Evolutionary conservation across 306 rosid genomes (phyloP), one percentile per base, ranked within the genome.

Genomic region (Spatholobus suberectus): DNA sequence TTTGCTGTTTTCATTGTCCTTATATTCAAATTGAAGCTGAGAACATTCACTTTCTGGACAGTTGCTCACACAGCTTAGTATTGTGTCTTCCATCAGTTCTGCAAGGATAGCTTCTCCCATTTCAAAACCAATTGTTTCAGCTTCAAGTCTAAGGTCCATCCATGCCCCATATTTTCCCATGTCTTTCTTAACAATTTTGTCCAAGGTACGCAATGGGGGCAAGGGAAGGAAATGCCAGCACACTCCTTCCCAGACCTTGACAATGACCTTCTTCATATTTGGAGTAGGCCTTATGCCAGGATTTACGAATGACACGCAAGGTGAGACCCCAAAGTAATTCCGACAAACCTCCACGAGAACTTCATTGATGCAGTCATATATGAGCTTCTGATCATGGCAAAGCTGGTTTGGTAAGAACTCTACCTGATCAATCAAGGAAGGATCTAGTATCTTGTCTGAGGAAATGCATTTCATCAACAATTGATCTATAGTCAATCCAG

Each of bases 121-220:
- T 72, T 96, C 98, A 51, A 68, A 78, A 71, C 95, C 89, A 38
- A 94, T 82, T 21, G 86, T 75, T 83, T 94, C 98, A 1, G 91
- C 87, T 59, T 89, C 98, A 27, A 85, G 85, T 18, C 83, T 90
- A 46, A 87, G 89, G 83, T 96, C 93, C 95, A 92, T 85, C 99
- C 99, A 96, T 4, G 86, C 38, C 69, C 89, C 82, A 44, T 79
- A 71, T 90, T 89, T 91, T 74, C 79, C 87, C 95, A 96, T 87
- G 84, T 96, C 98, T 85, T 94, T 94, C 59, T 83, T 65, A 61
- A 96, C 90, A 75, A 94, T 90, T 84, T 96, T 96, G 79, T 96
- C 99, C 82, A 96, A 87, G 2, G 94, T 88, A 52, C 46, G 90
- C 4, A 97, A 98, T 8, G 85, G 88, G 35, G 94, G 91, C 51